phyloP scores from a whole-genome alignment of 2,329 filamentous ascomycete species.

The Fonsecaea pedrosoi region DNA sequence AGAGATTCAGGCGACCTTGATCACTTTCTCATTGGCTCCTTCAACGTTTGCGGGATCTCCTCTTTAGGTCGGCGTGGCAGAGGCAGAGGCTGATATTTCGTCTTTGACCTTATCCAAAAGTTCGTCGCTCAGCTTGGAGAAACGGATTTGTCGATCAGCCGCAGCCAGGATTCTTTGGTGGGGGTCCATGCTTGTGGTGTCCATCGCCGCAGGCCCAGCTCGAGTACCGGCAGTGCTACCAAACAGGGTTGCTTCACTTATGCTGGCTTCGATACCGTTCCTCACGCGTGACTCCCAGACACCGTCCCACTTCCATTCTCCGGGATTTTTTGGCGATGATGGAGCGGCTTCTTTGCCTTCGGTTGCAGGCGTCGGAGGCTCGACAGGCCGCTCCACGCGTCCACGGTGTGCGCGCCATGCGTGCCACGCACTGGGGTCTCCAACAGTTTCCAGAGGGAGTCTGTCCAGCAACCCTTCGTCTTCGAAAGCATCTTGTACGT shows the following conservation, averaged over 20 bases:
- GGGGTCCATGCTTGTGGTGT: constrained; percentile 19
- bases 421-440: constrained; percentile 91
- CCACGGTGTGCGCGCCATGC: constrained; percentile 80
- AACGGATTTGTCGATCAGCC: constrained; percentile 63
- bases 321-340: constrained; percentile 59
- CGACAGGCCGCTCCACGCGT: constrained; percentile 41
- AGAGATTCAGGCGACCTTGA: neutral
- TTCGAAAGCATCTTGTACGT: constrained; percentile 82
- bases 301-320: constrained; percentile 97
- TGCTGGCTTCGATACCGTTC: constrained; percentile 75
- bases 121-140: constrained; percentile 67
- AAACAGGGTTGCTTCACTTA: constrained; percentile 80
- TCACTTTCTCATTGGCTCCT: neutral
- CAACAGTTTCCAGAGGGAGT: constrained; percentile 79
- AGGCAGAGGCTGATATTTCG: constrained; percentile 19
- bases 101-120: constrained; percentile 61
- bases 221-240: constrained; percentile 76
- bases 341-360: constrained; percentile 21
- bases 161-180: constrained; percentile 24
- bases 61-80: constrained; percentile 57
- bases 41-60: constrained; percentile 51
- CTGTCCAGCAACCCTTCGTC: constrained; percentile 77
- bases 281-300: constrained; percentile 92
- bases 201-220: constrained; percentile 46
- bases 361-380: constrained; percentile 30